Percentiles rank a stretch among this genome's conserved stretches.
phyloP scores from a whole-genome alignment of 108 stramenopile genomes.

The Cylindrotheca closterium region DNA sequence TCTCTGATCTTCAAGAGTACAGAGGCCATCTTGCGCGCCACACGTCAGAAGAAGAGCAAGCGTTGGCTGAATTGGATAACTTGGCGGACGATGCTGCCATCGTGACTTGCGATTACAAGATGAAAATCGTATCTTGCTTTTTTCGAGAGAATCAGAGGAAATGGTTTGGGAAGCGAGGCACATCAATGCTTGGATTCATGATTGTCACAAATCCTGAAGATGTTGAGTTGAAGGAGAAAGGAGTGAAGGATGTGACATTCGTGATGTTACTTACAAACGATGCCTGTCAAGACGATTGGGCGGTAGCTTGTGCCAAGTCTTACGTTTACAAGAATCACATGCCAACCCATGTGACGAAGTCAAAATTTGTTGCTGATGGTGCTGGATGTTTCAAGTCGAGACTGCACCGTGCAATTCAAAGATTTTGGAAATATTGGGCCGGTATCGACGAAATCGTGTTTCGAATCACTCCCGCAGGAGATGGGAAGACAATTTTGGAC shows the following conservation, averaged over 20 bases:
- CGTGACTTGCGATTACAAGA: slow-evolving; percentile 12
- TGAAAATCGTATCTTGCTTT: slow-evolving; percentile 14
- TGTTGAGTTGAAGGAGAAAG: background rate
- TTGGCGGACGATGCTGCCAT: slow-evolving; percentile 4
- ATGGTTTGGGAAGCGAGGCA: slow-evolving; percentile 16
- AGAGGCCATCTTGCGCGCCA: background rate
- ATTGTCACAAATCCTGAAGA: slow-evolving; percentile 1
- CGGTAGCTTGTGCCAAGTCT: background rate
- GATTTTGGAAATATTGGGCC: background rate
- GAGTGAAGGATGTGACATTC: slow-evolving; percentile 4
- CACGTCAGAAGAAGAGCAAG: background rate
- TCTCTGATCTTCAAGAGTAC: background rate
- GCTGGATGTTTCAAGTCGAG: background rate
- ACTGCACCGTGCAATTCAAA: background rate
- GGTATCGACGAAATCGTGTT: background rate
- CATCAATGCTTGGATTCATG: slow-evolving; percentile 8
- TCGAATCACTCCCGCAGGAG: background rate
- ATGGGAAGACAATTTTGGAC: background rate
- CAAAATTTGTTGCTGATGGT: background rate
- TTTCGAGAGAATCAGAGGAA: slow-evolving; percentile 11
- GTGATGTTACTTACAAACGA: slow-evolving; percentile 3
- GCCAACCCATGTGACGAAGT: background rate
- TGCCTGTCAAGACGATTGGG: background rate
- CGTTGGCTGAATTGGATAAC: background rate
- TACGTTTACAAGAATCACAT: background rate